phyloP scores from a whole-genome alignment of 2,329 filamentous ascomycete genomes.

The Reticulascus tulasneorum region DNA sequence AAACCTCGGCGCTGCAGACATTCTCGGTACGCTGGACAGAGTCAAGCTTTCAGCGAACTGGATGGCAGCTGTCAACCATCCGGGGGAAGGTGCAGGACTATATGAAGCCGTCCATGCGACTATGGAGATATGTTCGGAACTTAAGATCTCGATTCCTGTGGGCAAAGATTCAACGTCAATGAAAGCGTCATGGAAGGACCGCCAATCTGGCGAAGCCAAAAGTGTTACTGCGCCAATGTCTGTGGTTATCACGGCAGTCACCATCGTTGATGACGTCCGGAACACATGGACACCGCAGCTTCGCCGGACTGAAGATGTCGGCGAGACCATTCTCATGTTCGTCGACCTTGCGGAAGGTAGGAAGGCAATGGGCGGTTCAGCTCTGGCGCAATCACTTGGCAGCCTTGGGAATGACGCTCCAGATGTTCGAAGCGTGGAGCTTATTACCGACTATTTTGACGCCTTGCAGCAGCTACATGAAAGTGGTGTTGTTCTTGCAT shows the following conservation, averaged over 20 bases:
- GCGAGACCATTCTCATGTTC: constrained; percentile 82
- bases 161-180: constrained; percentile 98
- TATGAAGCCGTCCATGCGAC: constrained; percentile 94
- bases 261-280: constrained; percentile 73
- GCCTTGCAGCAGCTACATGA: constrained; percentile 66
- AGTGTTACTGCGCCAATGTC: constrained; percentile 92
- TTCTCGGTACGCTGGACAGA: constrained; percentile 67
- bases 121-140: constrained; percentile 82
- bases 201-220: constrained; percentile 60
- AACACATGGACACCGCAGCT: constrained; percentile 94
- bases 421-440: constrained; percentile 76
- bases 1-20: constrained; percentile 79
- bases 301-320: constrained; percentile 77
- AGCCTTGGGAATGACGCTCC: constrained; percentile 81
- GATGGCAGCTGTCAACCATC: constrained; percentile 96
- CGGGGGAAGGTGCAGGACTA: constrained; percentile 85
- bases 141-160: constrained; percentile 92
- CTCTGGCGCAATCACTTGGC: constrained; percentile 83
- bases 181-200: constrained; percentile 93
- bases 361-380: constrained; percentile 83
- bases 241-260: constrained; percentile 86
- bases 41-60: constrained; percentile 94
- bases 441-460: constrained; percentile 88
- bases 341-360: constrained; percentile 83
- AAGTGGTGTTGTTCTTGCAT: constrained; percentile 70